Percentiles rank a stretch among this genome's conserved stretches.
phyloP scores from a whole-genome alignment of 148 eudicot species.

The Camellia lanceoleosa region DNA sequence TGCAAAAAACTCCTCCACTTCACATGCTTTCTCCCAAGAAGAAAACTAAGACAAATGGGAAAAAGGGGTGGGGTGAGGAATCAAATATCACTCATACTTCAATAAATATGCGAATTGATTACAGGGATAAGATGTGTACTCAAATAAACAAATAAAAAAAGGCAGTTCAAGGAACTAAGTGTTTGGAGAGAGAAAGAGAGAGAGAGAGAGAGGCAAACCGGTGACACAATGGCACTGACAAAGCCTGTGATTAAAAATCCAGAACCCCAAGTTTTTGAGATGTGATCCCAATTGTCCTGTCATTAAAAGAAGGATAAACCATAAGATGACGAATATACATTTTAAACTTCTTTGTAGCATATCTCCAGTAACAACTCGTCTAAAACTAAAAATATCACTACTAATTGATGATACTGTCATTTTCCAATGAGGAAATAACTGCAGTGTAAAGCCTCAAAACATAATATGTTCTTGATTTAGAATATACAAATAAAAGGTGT shows the following conservation, averaged over 20 bases:
- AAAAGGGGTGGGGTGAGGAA: not conserved
- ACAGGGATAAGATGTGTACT: not conserved
- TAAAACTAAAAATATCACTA: not conserved
- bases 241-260: constrained; percentile 73
- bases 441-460: not conserved
- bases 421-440: not conserved
- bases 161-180: not conserved
- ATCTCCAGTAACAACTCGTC: not conserved
- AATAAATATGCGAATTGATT: not conserved
- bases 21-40: constrained; percentile 67
- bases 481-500: not conserved
- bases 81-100: not conserved
- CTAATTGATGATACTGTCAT: not conserved
- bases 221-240: constrained; percentile 73
- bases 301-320: constrained; percentile 2
- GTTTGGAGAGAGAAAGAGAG: constrained; percentile 16
- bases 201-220: constrained; percentile 47
- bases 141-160: not conserved
- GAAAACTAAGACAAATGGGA: constrained; percentile 46
- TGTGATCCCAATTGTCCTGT: constrained; percentile 88
- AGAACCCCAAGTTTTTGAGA: constrained; percentile 70
- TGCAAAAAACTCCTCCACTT: constrained; percentile 70
- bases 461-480: not conserved
- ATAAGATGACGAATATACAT: not conserved
- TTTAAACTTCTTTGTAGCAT: not conserved